phyloP scores from a whole-genome alignment of 1,139 yeast genomes.

The Geotrichum candidum region DNA sequence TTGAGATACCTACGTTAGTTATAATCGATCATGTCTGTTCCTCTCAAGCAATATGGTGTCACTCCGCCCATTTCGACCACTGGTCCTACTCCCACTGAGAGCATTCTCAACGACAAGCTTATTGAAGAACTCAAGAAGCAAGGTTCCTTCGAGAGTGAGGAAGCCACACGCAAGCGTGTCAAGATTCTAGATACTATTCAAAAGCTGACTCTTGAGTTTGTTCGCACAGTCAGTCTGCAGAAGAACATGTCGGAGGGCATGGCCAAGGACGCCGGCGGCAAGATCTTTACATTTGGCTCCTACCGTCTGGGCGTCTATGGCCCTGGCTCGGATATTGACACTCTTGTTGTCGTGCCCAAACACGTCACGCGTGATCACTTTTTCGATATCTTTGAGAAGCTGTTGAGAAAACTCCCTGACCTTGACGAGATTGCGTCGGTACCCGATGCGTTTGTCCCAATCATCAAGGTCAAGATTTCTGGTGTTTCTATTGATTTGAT shows the following conservation, averaged over 20 bases:
- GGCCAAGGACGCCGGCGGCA: conserved; percentile 97
- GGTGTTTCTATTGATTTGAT: conserved; percentile 90
- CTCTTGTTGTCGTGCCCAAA: conserved; percentile 90
- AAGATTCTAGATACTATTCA: conserved; percentile 68
- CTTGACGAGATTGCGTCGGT: conserved; percentile 86
- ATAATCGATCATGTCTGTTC: conserved; percentile 1
- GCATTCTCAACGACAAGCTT: conserved; percentile 63
- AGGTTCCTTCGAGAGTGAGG: conserved; percentile 84
- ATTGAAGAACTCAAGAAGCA: conserved; percentile 74
- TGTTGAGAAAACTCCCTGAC: conserved; percentile 66
- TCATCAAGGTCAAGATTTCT: conserved; percentile 76
- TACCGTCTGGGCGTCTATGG: conserved; percentile 94
- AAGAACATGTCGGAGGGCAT: conserved; percentile 95
- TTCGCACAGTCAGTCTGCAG: conserved; percentile 65
- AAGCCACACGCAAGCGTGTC: conserved; percentile 69
- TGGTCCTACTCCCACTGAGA: conserved; percentile 79
- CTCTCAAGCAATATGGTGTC: conserved; percentile 49
- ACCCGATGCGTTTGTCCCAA: conserved; percentile 96
- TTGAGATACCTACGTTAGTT: background rate
- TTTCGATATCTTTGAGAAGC: conserved; percentile 65
- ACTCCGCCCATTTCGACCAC: conserved; percentile 84
- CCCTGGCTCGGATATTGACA: conserved; percentile 97
- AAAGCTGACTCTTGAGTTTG: conserved; percentile 70
- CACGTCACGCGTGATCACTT: conserved; percentile 90
- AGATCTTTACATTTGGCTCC: conserved; percentile 90